A percentile compares a stretch with the other conserved stretches of the same genome.
Conservation (phyloP, 108 stramenopile species). For the Pseudonitzschia multiseries region DNA sequence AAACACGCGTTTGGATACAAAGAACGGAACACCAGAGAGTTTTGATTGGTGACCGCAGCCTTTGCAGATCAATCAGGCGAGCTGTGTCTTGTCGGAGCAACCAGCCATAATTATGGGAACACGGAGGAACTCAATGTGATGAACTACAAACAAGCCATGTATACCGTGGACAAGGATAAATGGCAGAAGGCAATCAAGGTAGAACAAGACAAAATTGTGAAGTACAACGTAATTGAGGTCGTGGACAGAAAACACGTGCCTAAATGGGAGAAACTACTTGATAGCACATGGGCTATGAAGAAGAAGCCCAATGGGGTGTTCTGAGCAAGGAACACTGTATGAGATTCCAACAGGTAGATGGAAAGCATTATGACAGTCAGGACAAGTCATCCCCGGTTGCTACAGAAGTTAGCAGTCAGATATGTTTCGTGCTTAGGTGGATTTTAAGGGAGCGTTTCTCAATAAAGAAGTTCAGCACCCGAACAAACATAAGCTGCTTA, state of each 20-base stretch:
- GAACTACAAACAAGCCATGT: slow-evolving; percentile 47
- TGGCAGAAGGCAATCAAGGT: slow-evolving; percentile 41
- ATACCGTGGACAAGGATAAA: slow-evolving; percentile 16
- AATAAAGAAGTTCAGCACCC: no score
- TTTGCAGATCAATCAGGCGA: no score
- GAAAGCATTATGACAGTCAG: slow-evolving; percentile 31
- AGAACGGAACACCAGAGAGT: no score
- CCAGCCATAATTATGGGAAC: background rate
- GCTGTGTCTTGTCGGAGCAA: no score
- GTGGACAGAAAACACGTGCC: slow-evolving; percentile 18
- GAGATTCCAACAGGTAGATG: slow-evolving; percentile 18
- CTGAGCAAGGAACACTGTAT: no score
- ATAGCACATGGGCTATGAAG: slow-evolving; percentile 48
- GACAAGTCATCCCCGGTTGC: slow-evolving; percentile 33
- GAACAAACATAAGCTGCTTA: no score
- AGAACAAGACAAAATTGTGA: slow-evolving; percentile 39
- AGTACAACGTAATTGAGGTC: slow-evolving; percentile 22
- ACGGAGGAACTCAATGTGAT: slow-evolving; percentile 43
- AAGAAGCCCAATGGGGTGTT: slow-evolving; percentile 35
- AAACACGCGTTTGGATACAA: no score
- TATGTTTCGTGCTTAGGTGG: background rate
- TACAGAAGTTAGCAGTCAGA: slow-evolving; percentile 24
- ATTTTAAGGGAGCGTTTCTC: no score
- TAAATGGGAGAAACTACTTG: slow-evolving; percentile 27
- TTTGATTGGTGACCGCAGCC: no score